A percentile compares a stretch with the other conserved stretches of the same genome.
These are phyloP conservation scores for Penicillium polonicum DNA, from an alignment of 2,329 filamentous ascomycete genomes.

Conservation along the genomic window DNA sequence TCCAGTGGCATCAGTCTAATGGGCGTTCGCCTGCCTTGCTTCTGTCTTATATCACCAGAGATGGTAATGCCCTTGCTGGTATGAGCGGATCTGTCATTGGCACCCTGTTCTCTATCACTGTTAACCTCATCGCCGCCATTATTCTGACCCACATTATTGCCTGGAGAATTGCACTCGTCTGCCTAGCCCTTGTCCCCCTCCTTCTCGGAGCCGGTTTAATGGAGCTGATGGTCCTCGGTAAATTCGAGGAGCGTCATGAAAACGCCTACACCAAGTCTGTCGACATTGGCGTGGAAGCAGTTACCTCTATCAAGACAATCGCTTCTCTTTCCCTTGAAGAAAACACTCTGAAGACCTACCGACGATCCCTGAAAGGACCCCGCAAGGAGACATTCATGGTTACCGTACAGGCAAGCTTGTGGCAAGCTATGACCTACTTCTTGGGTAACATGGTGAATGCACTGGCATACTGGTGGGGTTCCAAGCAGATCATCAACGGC, in stretches of 20 bases:
- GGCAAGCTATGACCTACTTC: slow-evolving; percentile 47
- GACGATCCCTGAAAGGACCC: slow-evolving; percentile 47
- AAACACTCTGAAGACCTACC: slow-evolving; percentile 48
- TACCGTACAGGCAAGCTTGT: slow-evolving; percentile 48
- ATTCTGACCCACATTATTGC: slow-evolving; percentile 68
- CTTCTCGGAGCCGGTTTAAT: slow-evolving; percentile 68
- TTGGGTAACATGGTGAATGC: slow-evolving; percentile 67
- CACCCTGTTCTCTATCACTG: slow-evolving; percentile 64
- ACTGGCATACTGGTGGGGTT: slow-evolving; percentile 78
- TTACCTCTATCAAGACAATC: slow-evolving; percentile 54
- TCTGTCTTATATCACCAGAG: slow-evolving; percentile 67
- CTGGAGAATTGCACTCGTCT: slow-evolving; percentile 74
- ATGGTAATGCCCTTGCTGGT: slow-evolving; percentile 65
- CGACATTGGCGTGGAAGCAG: slow-evolving; percentile 53
- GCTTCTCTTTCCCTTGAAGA: slow-evolving; percentile 53
- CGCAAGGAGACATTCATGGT: slow-evolving; percentile 51
- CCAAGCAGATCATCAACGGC: slow-evolving; percentile 66
- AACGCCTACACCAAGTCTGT: slow-evolving; percentile 53
- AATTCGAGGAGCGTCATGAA: slow-evolving; percentile 56
- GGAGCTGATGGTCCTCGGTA: slow-evolving; percentile 61
- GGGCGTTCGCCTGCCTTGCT: slow-evolving; percentile 61
- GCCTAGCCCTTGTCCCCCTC: slow-evolving; percentile 66
- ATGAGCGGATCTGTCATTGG: slow-evolving; percentile 70
- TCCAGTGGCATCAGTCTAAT: slow-evolving; percentile 69
- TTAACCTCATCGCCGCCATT: slow-evolving; percentile 68